phyloP scores from a whole-genome alignment of 331 rosid species.

The Erythrophleum ivorense region DNA sequence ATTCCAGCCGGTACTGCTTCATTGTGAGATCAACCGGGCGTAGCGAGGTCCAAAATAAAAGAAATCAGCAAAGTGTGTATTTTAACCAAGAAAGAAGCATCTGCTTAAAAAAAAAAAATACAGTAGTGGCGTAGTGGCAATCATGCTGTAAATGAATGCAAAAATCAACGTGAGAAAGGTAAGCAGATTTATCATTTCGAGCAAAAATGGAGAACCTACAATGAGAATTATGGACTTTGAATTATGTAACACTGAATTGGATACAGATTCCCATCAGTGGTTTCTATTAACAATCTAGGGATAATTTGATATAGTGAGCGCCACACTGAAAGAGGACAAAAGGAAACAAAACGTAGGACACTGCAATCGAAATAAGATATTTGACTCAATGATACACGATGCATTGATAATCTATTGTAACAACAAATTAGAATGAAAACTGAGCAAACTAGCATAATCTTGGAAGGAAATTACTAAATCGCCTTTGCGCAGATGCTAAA shows the following conservation, averaged over 20 bases:
- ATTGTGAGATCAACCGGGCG: constrained; percentile 6
- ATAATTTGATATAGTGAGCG: not conserved
- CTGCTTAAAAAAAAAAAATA: not conserved
- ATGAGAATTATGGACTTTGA: not conserved
- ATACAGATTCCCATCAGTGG: not conserved
- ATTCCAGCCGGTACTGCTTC: constrained; percentile 93
- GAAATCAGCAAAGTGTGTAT: constrained; percentile 36
- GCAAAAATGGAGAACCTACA: not conserved
- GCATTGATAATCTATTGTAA: not conserved
- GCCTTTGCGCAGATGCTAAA: not conserved
- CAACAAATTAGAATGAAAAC: not conserved
- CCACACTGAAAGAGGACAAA: not conserved
- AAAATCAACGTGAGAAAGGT: not conserved
- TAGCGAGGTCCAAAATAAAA: constrained; percentile 32
- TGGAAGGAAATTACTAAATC: not conserved
- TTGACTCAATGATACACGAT: not conserved
- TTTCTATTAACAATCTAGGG: not conserved
- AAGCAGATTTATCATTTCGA: not conserved
- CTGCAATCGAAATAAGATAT: not conserved
- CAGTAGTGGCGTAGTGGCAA: not conserved
- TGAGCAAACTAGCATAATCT: not conserved
- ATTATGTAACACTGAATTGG: not conserved
- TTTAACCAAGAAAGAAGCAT: constrained; percentile 17
- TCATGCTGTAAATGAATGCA: not conserved
- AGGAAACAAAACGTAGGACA: not conserved